A percentile compares a stretch with the other conserved stretches of the same genome.
Evolutionary conservation across 108 stramenopile species (phyloP).

Genomic region (Phaeodactylum tricornutum): DNA sequence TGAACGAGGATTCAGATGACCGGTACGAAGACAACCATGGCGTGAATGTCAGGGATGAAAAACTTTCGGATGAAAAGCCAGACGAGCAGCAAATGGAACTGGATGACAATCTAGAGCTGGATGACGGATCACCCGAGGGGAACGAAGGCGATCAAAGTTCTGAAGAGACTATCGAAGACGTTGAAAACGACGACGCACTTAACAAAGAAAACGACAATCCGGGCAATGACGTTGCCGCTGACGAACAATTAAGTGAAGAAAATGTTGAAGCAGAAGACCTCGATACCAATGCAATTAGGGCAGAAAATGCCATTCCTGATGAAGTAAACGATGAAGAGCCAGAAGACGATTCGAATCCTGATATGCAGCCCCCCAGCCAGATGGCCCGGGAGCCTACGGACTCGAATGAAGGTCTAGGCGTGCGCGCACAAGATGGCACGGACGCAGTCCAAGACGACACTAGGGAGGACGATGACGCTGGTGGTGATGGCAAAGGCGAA

Average conservation of each 20-base stretch:
- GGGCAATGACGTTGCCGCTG: too few species aligned
- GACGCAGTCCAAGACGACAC: too few species aligned
- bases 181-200: constrained; percentile 13
- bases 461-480: constrained; percentile 7
- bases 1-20: constrained; percentile 71
- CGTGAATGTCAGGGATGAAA: constrained; percentile 46
- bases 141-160: constrained; percentile 7
- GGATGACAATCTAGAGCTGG: constrained; percentile 27
- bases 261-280: too few species aligned
- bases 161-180: constrained; percentile 5
- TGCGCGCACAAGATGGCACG: constrained; percentile 40
- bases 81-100: constrained; percentile 29
- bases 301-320: constrained; percentile 1
- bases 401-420: constrained; percentile 36
- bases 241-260: too few species aligned
- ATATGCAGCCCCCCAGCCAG: too few species aligned
- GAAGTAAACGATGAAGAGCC: constrained; percentile 11
- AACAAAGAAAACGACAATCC: too few species aligned
- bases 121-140: constrained; percentile 17
- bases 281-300: neutral
- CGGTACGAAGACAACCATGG: constrained; percentile 73
- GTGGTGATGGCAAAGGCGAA: constrained; percentile 20
- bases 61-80: constrained; percentile 24
- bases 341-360: neutral
- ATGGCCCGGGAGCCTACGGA: constrained; percentile 14